phyloP scores from a whole-genome alignment of 495 filamentous ascomycete species.

The Penicillium cosmopolitanum region DNA sequence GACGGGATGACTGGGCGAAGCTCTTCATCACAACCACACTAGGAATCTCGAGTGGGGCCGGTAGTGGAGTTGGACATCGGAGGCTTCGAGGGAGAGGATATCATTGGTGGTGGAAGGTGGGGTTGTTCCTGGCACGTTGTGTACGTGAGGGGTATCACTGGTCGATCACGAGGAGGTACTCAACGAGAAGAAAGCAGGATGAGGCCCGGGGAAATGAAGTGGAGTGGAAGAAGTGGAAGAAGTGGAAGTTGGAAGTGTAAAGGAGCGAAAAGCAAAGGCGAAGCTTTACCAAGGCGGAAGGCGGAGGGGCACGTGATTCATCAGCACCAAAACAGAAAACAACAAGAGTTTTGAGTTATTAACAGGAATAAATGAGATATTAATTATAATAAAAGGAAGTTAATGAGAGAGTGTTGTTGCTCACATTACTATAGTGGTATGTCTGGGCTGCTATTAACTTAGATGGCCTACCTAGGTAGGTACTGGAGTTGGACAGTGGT shows the following conservation, averaged over 20 bases:
- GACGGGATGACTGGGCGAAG: slow-evolving; percentile 10
- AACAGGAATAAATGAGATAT: not conserved
- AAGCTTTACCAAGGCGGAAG: slow-evolving; percentile 3
- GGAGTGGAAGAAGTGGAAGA: not conserved
- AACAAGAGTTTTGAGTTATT: not conserved
- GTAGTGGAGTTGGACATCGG: not conserved
- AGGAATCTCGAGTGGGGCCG: slow-evolving; percentile 2
- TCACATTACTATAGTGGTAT: too few species aligned
- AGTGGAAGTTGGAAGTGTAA: not conserved
- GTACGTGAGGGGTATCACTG: slow-evolving; percentile 3
- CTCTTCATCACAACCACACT: not conserved
- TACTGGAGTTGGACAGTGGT: too few species aligned
- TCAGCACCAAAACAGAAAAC: not conserved
- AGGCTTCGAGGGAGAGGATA: not conserved
- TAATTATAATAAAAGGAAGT: not conserved
- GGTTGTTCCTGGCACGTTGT: not conserved
- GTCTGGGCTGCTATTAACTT: too few species aligned
- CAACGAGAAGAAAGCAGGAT: not conserved
- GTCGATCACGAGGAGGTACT: not conserved
- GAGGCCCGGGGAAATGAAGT: not conserved
- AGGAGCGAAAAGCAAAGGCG: not conserved
- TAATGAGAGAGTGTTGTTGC: not conserved
- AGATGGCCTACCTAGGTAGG: too few species aligned
- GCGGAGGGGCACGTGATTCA: not conserved
- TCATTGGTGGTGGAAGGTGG: slow-evolving; percentile 1